Evolutionary conservation across 176 grass and related monocot genomes (phyloP), one percentile per base, ranked within the genome.

Genomic region (Aechmea fasciata): DNA sequence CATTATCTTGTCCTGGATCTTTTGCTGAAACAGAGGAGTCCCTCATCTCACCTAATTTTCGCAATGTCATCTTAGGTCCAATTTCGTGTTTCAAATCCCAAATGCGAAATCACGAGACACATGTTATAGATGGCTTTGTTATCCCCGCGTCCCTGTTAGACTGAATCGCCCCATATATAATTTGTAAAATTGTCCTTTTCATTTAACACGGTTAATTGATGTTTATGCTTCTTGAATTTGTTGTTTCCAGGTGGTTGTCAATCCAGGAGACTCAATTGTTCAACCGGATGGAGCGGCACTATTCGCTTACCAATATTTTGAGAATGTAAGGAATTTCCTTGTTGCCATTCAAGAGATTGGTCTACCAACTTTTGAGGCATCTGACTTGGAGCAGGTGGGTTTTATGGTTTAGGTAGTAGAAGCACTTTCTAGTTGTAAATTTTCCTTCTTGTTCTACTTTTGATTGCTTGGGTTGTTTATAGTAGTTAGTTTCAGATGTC

Each of bases 281-380:
- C 91, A 90, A 71, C 73, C 84, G 17, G 94, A 99, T 82, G 94
- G 90, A 52, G 87, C 94, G n/a, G 94, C 94, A 20, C 72, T 99
- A 69, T 99, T 82, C n/a, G 94, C 90, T 48, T 93, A 83, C 85
- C 94, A 99, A 75, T 99, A 99, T 80, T 99, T 99, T 79, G 94
- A 99, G 87, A 99, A 99, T 72, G 90, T 99, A 69, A 91, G 94
- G 72, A 99, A 99, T 71, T 99, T 99, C 77, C 94, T 99, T 52
- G 87, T 87, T 48, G 82, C 90, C 57, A 84, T 84, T 74, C 90
- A 90, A 84, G 89, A 93, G 49, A 83, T 99, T 69, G 90, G 84
- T 33, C 67, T 99, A 52, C 94, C 94, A 15, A 85, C 84, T 23
- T 99, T 99, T 72, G 90, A 99, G 66, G 87, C 94, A 48, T 99